phyloP scores from a whole-genome alignment of 805 yeast species.

The Sugiyamaella qingdaonensis region DNA sequence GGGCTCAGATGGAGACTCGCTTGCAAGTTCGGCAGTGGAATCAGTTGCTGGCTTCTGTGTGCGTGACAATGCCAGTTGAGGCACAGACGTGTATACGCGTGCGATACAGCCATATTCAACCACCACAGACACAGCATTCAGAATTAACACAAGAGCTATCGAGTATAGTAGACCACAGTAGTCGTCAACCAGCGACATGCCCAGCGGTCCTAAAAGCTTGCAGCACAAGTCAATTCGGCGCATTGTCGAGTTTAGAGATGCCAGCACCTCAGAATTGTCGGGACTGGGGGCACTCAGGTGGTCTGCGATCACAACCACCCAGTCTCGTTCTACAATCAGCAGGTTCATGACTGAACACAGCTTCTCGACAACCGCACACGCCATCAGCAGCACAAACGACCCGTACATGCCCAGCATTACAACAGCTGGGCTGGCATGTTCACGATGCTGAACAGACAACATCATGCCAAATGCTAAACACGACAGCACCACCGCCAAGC shows the following conservation, averaged over 20 bases:
- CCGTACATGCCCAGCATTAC: background rate
- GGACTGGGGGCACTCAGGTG: constrained; percentile 1
- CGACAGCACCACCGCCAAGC: constrained; percentile 30
- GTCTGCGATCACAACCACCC: constrained; percentile 38
- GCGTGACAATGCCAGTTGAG: constrained; percentile 20
- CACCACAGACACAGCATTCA: constrained; percentile 30
- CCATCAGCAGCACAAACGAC: constrained; percentile 23
- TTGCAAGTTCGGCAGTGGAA: background rate
- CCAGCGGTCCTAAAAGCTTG: constrained; percentile 38
- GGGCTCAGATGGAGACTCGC: background rate
- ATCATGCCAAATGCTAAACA: constrained; percentile 24
- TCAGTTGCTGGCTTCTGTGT: background rate
- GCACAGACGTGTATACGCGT: constrained; percentile 32
- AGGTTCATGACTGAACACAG: constrained; percentile 35
- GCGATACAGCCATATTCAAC: constrained; percentile 36
- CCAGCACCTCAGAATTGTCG: constrained; percentile 13
- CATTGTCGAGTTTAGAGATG: constrained; percentile 33
- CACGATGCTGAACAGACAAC: constrained; percentile 5
- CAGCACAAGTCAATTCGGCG: constrained; percentile 39
- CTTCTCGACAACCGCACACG: constrained; percentile 36
- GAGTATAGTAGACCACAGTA: constrained; percentile 25
- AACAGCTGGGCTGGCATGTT: background rate
- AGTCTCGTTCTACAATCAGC: constrained; percentile 40
- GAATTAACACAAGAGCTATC: constrained; percentile 27
- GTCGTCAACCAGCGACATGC: constrained; percentile 33